phyloP scores from a whole-genome alignment of 306 rosid genomes.

The Comarum palustre region DNA sequence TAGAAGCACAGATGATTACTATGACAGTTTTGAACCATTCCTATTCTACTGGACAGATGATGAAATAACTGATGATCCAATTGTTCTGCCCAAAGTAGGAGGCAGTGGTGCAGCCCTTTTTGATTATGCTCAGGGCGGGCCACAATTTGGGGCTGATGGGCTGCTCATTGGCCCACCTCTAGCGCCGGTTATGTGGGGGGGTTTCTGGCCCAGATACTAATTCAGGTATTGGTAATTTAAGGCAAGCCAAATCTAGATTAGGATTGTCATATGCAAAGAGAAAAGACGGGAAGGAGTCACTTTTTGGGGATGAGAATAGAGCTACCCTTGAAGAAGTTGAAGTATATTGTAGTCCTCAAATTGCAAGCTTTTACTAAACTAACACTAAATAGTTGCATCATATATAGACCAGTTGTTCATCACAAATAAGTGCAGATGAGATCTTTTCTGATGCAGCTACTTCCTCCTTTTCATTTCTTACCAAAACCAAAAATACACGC shows the following conservation, averaged over 20 bases:
- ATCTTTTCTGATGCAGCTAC: conserved; percentile 24
- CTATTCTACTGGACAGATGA: conserved; percentile 55
- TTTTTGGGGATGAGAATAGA: conserved; percentile 72
- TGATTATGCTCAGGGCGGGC: conserved; percentile 60
- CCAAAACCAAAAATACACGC: background rate
- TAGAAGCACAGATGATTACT: conserved; percentile 91
- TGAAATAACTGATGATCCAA: conserved; percentile 33
- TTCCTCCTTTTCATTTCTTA: conserved; percentile 38
- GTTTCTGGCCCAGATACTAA: conserved; percentile 52
- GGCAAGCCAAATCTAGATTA: conserved; percentile 80
- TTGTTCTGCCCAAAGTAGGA: conserved; percentile 47
- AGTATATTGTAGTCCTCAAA: conserved; percentile 81
- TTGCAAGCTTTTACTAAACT: conserved; percentile 79
- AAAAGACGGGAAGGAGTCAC: conserved; percentile 72
- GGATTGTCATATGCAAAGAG: conserved; percentile 92
- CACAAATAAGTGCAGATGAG: conserved; percentile 3
- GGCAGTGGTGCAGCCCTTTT: conserved; percentile 60
- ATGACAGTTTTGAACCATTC: conserved; percentile 81
- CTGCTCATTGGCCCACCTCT: conserved; percentile 61
- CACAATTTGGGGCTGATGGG: conserved; percentile 85
- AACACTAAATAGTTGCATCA: background rate
- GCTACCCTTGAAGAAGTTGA: conserved; percentile 67
- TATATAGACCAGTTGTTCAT: background rate
- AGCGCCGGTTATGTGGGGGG: conserved; percentile 57
- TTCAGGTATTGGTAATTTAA: conserved; percentile 60